Evolutionary conservation across 768 basidiomycete species (phyloP).

Genomic region (Tulasnella sp.): DNA sequence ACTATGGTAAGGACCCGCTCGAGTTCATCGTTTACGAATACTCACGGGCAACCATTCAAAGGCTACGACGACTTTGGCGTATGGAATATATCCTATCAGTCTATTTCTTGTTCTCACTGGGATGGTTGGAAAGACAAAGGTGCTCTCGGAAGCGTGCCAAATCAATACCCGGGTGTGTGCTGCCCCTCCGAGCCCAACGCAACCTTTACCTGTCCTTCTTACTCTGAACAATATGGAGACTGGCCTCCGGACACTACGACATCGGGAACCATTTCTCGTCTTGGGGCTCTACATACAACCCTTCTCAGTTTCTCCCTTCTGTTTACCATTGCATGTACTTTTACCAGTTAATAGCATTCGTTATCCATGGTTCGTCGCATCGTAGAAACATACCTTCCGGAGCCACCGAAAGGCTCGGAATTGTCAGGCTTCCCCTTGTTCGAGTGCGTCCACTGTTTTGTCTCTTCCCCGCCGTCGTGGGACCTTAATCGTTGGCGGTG

Average conservation of each 20-base stretch:
- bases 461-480: no score
- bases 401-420: no score
- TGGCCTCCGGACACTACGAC: conserved; percentile 17
- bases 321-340: background rate
- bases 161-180: conserved; percentile 49
- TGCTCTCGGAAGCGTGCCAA: conserved; percentile 60
- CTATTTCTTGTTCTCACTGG: conserved; percentile 61
- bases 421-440: no score
- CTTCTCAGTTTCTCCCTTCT: background rate
- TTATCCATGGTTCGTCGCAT: background rate
- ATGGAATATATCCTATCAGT: conserved; percentile 71
- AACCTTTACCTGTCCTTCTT: conserved; percentile 58
- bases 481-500: no score
- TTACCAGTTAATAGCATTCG: background rate
- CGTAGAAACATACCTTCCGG: background rate
- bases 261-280: background rate
- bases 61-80: conserved; percentile 69
- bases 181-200: conserved; percentile 60
- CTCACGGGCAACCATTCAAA: background rate
- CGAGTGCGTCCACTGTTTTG: no score
- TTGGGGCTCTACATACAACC: background rate
- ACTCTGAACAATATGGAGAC: conserved; percentile 52
- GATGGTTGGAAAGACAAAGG: conserved; percentile 48
- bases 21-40: background rate
- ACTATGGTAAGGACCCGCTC: conserved; percentile 44